Evolutionary conservation across 225 moss, liverwort and hornwort species (phyloP).

Genomic region (Antitrichia curtipendula): DNA sequence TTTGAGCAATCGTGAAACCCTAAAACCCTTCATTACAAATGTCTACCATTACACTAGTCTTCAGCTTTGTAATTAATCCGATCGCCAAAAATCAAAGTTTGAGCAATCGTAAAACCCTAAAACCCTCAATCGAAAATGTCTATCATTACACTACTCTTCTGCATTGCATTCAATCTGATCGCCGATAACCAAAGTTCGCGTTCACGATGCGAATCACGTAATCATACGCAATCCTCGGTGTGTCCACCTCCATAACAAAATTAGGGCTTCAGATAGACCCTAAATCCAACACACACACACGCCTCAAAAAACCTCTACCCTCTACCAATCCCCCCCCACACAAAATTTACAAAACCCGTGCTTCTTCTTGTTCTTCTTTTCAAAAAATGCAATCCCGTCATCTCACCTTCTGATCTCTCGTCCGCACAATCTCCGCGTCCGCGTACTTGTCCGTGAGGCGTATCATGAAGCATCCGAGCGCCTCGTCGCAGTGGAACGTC

Average conservation of each 20-base stretch:
- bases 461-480: conserved; percentile 93
- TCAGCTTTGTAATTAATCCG: neutral
- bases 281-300: neutral
- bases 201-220: neutral
- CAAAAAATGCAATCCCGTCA: neutral
- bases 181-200: neutral
- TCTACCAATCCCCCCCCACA: neutral
- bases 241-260: neutral
- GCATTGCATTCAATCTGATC: neutral
- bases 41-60: neutral
- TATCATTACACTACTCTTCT: neutral
- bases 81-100: neutral
- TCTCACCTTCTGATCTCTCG: conserved; percentile 71
- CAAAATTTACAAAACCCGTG: neutral
- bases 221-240: neutral
- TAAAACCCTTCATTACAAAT: neutral
- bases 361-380: neutral
- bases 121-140: neutral
- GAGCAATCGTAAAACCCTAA: conserved; percentile 9
- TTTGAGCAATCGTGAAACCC: conserved; percentile 4
- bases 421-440: conserved; percentile 67
- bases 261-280: neutral
- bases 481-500: conserved; percentile 89
- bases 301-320: neutral
- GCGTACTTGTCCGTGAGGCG: conserved; percentile 59